Base-by-base conservation (phyloP, 2,329 filamentous ascomycete species). In the Aspergillus niger region DNA sequence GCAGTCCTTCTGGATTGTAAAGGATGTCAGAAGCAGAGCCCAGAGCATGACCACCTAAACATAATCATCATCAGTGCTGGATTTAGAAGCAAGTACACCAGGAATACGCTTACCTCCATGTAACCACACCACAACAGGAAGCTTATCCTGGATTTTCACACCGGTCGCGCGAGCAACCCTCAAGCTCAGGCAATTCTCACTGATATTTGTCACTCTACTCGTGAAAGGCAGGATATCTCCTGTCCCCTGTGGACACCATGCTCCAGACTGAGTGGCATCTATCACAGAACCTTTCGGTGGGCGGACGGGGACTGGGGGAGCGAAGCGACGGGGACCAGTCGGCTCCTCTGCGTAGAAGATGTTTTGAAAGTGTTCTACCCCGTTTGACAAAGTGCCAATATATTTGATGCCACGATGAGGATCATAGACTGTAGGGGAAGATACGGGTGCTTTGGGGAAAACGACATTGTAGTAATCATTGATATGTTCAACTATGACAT, bases 101-200 rank as follows among this genome's bases (percentile, higher is more conserved):
- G 4, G 10, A 30, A 30, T 11, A 20, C 28, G 39, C 55, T 17
- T 28, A 62, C 61, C 64, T 52, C 65, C 65, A 53, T 66, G 65
- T 5, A 65, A 51, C 59, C 55, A 65, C 15, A 65, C 65, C 11
- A 60, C 53, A 15, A 65, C 65, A 15, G 61, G 65, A 5, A 66
- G 26, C 11, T 58, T 62, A 5, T 32, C 48, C 28, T 11, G 28
- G 44, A 17, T 36, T 7, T 47, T 47, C 5, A 48, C 48, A 11
- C 32, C 55, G 1, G 11, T 22, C 7, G 60, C 41, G 8, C 63
- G 49, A 17, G 62, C 62, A 52, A 65, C 55, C 13, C 63, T 26
- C 56, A 67, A 49, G n/a, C 65, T 66, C 17, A 67, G 41, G 44
- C 63, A 67, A 22, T 67, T 57, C 47, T 67, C 65, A 30, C 64